These are phyloP conservation scores for Ganoderma lucidum DNA, from an alignment of 1,284 basidiomycete species.

Conservation along the genomic window DNA sequence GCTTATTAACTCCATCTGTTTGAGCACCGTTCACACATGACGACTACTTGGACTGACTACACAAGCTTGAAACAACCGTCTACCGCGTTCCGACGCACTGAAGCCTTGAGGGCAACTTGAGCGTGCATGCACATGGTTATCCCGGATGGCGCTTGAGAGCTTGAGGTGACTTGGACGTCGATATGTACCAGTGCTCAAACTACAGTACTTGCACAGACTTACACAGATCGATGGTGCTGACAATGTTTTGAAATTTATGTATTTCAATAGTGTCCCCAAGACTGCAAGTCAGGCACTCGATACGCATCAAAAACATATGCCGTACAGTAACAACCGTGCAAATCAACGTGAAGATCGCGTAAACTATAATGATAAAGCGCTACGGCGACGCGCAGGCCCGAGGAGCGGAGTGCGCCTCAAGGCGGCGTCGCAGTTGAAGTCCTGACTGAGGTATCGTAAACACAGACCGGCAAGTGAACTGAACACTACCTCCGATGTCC, in stretches of 20 bases:
- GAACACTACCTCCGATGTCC: background rate
- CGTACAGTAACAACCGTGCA: background rate
- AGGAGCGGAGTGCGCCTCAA: background rate
- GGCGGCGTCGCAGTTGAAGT: slow-evolving; percentile 3
- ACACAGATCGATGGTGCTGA: background rate
- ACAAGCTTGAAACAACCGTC: background rate
- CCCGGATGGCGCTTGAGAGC: too few species aligned
- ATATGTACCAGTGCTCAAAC: too few species aligned
- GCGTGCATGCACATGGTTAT: too few species aligned
- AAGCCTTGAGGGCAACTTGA: too few species aligned
- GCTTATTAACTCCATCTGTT: slow-evolving; percentile 14
- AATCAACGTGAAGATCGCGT: slow-evolving; percentile 4
- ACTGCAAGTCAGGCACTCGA: background rate
- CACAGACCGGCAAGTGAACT: background rate
- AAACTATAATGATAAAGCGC: slow-evolving; percentile 13
- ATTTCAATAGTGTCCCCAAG: slow-evolving; percentile 1
- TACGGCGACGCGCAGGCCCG: background rate
- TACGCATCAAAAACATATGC: slow-evolving; percentile 6
- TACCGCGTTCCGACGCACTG: background rate
- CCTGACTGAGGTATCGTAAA: background rate
- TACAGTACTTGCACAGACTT: too few species aligned
- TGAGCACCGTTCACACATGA: background rate
- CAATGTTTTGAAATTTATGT: background rate
- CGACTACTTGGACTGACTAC: background rate
- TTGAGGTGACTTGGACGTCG: too few species aligned